Evolutionary conservation across 768 basidiomycete genomes (phyloP).

Genomic region (Pleurotus platypus): DNA sequence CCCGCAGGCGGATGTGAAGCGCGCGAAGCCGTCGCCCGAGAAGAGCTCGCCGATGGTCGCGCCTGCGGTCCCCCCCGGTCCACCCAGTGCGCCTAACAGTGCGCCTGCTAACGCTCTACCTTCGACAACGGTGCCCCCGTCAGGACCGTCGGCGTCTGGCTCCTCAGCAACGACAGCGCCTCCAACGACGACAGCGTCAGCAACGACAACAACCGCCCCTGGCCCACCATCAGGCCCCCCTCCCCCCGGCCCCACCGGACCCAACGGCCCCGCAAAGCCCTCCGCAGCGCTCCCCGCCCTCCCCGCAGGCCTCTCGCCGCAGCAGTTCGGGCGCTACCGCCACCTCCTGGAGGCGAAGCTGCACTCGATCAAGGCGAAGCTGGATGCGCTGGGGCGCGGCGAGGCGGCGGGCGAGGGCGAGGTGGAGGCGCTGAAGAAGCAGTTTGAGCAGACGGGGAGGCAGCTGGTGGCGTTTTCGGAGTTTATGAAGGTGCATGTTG

Average conservation of each 20-base stretch:
- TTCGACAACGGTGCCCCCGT: conserved; percentile 13
- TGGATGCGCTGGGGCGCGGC: conserved; percentile 13
- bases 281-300: conserved; percentile 11
- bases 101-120: conserved; percentile 17
- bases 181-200: conserved; percentile 13
- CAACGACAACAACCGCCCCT: conserved; percentile 15
- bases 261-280: conserved; percentile 10
- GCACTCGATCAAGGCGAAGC: conserved; percentile 10
- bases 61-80: not conserved
- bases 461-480: conserved; percentile 2
- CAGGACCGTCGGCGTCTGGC: conserved; percentile 16
- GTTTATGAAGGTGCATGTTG: not conserved
- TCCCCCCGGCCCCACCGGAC: not conserved
- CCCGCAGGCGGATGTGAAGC: not conserved
- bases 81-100: not conserved
- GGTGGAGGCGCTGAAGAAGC: conserved; percentile 12
- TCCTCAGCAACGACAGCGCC: conserved; percentile 16
- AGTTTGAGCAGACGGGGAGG: conserved; percentile 10
- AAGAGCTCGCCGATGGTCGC: not conserved
- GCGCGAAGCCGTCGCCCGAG: not conserved
- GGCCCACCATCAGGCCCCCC: conserved; percentile 16
- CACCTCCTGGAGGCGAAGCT: conserved; percentile 9
- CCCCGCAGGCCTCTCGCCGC: not conserved
- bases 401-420: conserved; percentile 12
- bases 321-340: not conserved